Percentiles rank a stretch among this genome's conserved stretches.
These are phyloP conservation scores for Cladophialophora carrionii DNA, from an alignment of 2,329 filamentous ascomycete genomes.

Conservation along the genomic window DNA sequence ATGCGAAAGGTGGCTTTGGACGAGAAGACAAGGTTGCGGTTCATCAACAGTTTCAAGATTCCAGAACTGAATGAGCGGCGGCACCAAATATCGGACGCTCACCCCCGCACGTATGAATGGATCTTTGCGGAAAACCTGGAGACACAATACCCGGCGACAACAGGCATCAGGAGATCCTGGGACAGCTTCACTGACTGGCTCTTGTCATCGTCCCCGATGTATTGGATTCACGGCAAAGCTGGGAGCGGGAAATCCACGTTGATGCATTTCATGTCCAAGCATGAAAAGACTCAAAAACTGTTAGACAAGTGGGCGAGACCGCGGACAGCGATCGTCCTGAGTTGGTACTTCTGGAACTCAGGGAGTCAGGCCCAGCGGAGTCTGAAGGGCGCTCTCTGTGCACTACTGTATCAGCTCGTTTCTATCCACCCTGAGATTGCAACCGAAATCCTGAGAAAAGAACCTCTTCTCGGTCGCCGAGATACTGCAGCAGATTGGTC, in stretches of 20 bases:
- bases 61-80: slow-evolving; percentile 1
- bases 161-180: neutral
- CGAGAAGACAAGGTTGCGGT: neutral
- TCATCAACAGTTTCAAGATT: slow-evolving; percentile 2
- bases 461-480: neutral
- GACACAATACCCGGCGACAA: neutral
- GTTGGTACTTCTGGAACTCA: slow-evolving; percentile 1
- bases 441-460: neutral
- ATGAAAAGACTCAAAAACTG: neutral
- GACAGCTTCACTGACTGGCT: slow-evolving; percentile 7
- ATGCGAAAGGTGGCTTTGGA: neutral
- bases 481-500: neutral
- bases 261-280: neutral
- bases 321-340: neutral
- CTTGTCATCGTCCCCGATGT: neutral
- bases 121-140: neutral
- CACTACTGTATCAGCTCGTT: neutral
- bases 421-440: neutral
- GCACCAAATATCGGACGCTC: neutral
- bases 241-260: neutral
- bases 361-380: neutral
- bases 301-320: neutral
- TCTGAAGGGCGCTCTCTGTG: neutral
- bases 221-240: slow-evolving; percentile 8
- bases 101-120: neutral